Evolutionary conservation across 805 yeast genomes (phyloP).

Genomic region (Metschnikowia sp.): DNA sequence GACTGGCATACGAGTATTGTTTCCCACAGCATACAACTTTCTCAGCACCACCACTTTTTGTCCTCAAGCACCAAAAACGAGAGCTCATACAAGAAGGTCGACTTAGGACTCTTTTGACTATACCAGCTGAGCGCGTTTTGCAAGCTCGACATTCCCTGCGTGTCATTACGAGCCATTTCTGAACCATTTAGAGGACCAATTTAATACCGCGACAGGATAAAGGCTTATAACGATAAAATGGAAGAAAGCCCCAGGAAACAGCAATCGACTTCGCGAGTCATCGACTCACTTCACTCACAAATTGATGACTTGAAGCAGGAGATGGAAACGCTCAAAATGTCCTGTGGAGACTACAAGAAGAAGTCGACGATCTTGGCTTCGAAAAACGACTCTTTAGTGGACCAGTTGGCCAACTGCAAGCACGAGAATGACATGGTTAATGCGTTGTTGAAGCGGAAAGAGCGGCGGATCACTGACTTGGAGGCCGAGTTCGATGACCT

Average conservation of each 20-base stretch:
- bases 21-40: constrained; percentile 4
- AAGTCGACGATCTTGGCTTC: constrained; percentile 45
- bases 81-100: constrained; percentile 2
- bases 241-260: constrained; percentile 21
- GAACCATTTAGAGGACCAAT: too few species aligned
- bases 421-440: constrained; percentile 76
- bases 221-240: constrained; percentile 6
- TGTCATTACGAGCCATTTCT: too few species aligned
- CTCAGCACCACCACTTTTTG: not conserved
- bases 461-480: constrained; percentile 62
- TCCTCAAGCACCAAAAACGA: too few species aligned
- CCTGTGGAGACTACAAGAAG: constrained; percentile 49
- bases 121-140: not conserved
- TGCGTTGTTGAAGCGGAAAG: constrained; percentile 66
- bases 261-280: constrained; percentile 34
- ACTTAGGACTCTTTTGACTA: constrained; percentile 6
- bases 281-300: constrained; percentile 52
- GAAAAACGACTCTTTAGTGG: constrained; percentile 53
- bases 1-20: constrained; percentile 8
- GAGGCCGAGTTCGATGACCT: constrained; percentile 55
- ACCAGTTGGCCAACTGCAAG: constrained; percentile 65
- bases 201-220: too few species aligned
- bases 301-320: constrained; percentile 45
- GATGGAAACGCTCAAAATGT: constrained; percentile 35
- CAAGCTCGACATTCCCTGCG: not conserved